Base-by-base conservation (phyloP, 2,329 filamentous ascomycete genomes). In the Penicillium sclerotigenum region DNA sequence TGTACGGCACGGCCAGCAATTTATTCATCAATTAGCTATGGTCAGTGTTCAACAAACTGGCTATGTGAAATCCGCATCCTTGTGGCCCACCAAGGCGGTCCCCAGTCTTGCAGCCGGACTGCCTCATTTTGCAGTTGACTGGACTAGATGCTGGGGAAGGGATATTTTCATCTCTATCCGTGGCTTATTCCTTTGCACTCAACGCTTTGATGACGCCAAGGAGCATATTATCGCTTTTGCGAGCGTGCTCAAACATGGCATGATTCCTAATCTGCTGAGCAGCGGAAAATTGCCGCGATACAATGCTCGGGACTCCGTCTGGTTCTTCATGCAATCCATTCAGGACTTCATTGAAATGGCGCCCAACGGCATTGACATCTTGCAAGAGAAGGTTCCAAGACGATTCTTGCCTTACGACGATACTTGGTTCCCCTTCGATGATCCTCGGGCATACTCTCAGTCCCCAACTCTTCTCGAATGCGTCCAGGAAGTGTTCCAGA, bases 301-400 rank as follows among this genome's bases (percentile, higher is more conserved):
- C 79, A 99, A 99, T 73, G 92, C 94, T 41, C 84, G 94, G 58
- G 94, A 99, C 74, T 96, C 94, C 0, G 85, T 97, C 40, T 99
- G 94, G 94, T 99, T 97, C 80, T 96, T 95, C 79, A 76, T 99
- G 49, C 94, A 99, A 72, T 89, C 89, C 62, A 93, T 97, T 47
- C 94, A 99, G 68, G 94, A 99, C 69, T 99, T 96, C 71, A 87
- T 85, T 43, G 86, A 85, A 48, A 87, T 94, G 66, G 91, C 86
- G 0, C 93, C 94, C 0, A 81, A 92, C 55, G 94, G 94, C 3
- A 67, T 85, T 18, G 77, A 81, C 0, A 77, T 99, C 29, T 78
- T 99, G 18, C 82, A 91, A 56, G 87, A 89, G 65, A 88, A 86
- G 64, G 87, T 95, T 37, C 85, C 87, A 65, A 84, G 94, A 36